Evolutionary conservation across 2,329 filamentous ascomycete genomes (phyloP), one percentile per base, ranked within the genome.

Genomic region (Sarocladium kiliense): DNA sequence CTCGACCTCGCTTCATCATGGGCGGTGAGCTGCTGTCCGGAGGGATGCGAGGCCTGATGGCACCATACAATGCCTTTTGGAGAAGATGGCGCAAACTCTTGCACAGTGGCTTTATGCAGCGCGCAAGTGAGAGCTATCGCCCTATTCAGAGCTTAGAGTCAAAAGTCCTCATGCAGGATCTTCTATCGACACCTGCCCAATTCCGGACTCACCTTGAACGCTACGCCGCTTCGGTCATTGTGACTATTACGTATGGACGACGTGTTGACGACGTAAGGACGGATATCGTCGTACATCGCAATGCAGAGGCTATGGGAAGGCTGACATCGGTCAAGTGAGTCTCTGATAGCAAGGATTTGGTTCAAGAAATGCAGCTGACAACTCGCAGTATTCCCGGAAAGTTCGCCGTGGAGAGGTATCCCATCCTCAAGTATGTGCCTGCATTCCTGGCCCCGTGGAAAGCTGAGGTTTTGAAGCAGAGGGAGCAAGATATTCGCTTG

Each of bases 1-100:
- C 74, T 0, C 67, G 75, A 0, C 74, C 75, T 0, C 66, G 74
- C 2, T 77, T 77, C 58, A 74, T 76, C 56, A 73, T 76, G 66
- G 74, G 74, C 25, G 69, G 71, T 1, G 73, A 76, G 41, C 62
- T 74, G 0, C 62, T 75, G 0, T 75, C 74, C 0, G 69, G 66
- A 0, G 72, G 72, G 0, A 66, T 74, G 65, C 65, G 73, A 3
- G 72, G 73, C 0, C 62, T 77, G 3, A 75, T 76, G 66, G 70
- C 74, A 3, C 72, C 73, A 0, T 75, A 77, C 58, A 66, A 66
- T 0, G 56, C 66, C 0, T 75, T 69, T 45, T 77, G 74, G 74
- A 61, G 73, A 16, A 66, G 73, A 0, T 76, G 73, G 68, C 65
- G 74, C 3, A 75, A 75, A 57, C 58, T 73, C 4, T 62, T 77